Conservation (phyloP, 495 filamentous ascomycete genomes). For the Xylaria venustula region DNA sequence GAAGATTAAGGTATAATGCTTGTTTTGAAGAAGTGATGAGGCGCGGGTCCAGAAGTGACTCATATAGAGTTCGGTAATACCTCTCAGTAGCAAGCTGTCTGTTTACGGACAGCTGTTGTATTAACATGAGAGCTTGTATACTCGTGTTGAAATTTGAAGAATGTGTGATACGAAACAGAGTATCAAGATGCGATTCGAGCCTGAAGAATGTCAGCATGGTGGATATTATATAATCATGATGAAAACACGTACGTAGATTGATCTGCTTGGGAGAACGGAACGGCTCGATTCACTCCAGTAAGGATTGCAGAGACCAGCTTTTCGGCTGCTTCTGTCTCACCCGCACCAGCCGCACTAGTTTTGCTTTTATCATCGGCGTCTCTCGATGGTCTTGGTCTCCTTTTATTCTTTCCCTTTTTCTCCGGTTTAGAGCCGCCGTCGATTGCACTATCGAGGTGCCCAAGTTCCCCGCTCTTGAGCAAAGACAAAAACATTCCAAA, state of each 20-base stretch:
- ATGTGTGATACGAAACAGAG: slow-evolving; percentile 90
- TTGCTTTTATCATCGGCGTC: slow-evolving; percentile 23
- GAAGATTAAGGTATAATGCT: slow-evolving; percentile 85
- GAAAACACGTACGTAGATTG: slow-evolving; percentile 59
- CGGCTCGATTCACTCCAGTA: slow-evolving; percentile 92
- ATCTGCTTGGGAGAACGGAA: slow-evolving; percentile 84
- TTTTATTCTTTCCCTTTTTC: slow-evolving; percentile 28
- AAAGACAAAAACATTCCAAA: slow-evolving; percentile 76
- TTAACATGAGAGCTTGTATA: slow-evolving; percentile 91
- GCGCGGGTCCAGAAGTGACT: slow-evolving; percentile 87
- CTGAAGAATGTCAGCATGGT: slow-evolving; percentile 33
- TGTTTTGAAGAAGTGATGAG: slow-evolving; percentile 91
- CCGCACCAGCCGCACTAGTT: not conserved
- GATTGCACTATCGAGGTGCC: slow-evolving; percentile 21
- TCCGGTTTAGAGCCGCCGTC: slow-evolving; percentile 19
- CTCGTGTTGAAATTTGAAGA: slow-evolving; percentile 99
- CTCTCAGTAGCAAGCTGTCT: slow-evolving; percentile 78
- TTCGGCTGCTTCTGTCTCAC: slow-evolving; percentile 63
- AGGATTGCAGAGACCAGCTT: slow-evolving; percentile 88
- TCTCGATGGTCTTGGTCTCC: slow-evolving; percentile 23
- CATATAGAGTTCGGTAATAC: slow-evolving; percentile 93
- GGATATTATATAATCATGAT: not conserved
- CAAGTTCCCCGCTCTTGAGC: slow-evolving; percentile 60
- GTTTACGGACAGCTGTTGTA: slow-evolving; percentile 82
- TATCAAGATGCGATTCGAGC: slow-evolving; percentile 85